Evolutionary conservation across 495 filamentous ascomycete species (phyloP).

Genomic region (Neurospora sp.): DNA sequence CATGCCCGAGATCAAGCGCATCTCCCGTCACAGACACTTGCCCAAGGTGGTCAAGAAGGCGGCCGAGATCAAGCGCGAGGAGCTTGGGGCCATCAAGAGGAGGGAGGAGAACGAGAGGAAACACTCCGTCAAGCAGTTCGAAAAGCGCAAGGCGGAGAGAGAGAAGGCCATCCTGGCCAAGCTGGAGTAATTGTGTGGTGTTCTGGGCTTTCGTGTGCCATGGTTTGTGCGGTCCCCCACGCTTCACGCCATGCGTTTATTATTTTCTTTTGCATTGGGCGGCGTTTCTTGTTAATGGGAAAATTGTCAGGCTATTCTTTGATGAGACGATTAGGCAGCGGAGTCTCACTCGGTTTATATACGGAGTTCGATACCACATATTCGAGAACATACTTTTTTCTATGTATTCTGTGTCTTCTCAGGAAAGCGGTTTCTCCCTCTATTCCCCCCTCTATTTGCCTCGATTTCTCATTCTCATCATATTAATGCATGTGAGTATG

Average conservation of each 20-base stretch:
- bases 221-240: background rate
- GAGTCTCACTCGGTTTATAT: background rate
- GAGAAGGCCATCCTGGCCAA: conserved; percentile 83
- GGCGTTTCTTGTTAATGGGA: conserved; percentile 9
- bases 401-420: too few species aligned
- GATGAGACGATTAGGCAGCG: background rate
- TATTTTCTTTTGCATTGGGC: conserved; percentile 11
- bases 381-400: too few species aligned
- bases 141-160: conserved; percentile 68
- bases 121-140: conserved; percentile 70
- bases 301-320: background rate
- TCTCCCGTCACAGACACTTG: conserved; percentile 81
- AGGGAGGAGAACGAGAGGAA: conserved; percentile 89
- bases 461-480: too few species aligned
- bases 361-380: background rate
- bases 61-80: conserved; percentile 88
- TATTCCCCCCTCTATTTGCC: too few species aligned
- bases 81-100: conserved; percentile 76
- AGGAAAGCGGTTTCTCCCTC: too few species aligned
- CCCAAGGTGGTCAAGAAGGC: conserved; percentile 97
- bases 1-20: conserved; percentile 92
- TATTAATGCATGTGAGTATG: too few species aligned
- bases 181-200: conserved; percentile 48
- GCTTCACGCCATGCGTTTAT: background rate
- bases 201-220: background rate